Base-by-base conservation (phyloP, 495 filamentous ascomycete genomes). In the Penicillium steckii region DNA sequence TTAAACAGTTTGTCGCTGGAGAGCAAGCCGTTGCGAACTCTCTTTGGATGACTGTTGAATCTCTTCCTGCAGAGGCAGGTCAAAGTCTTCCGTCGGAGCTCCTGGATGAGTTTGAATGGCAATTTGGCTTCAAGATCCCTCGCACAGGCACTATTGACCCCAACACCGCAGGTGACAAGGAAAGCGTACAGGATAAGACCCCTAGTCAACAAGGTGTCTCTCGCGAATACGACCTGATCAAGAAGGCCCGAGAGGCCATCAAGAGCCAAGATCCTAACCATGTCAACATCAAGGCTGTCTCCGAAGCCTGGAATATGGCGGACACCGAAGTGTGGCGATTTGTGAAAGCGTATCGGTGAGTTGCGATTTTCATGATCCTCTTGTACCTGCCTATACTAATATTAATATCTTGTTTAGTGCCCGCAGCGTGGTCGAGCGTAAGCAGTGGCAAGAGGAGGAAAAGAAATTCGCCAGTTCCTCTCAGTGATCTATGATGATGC, bases 241-340 rank as follows among this genome's bases (percentile, higher is more conserved):
- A 68, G n/a, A 78, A 74, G 40, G 86, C 86, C 13, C 71, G 77
- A 3, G 74, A 80, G 12, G 59, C 83, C 8, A 69, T 84, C 7
- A 75, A 75, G 56, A 61, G 57, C 57, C 65, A 69, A 52, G 50
- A 62, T 41, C 62, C 33, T 32, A 65, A 61, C 43, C 52, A 55
- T 9, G 56, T 66, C 43, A 69, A 60, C 41, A 67, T 90, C 24
- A 76, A 79, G 33, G 77, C 78, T 19, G 83, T 85, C 33, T 79
- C 88, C 15, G 94, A 97, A 76, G 87, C 88, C 53, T 98, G 94
- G 94, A 96, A 93, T 68, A 57, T 96, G 56, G 91, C 89, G 4
- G 91, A 96, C 68, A 87, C 89, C 8, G 94, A 98, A 71, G 89
- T 87, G 3, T 98, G 94, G 94, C 81, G 84, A 59, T 97, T 98